A percentile compares a stretch with the other conserved stretches of the same genome.
phyloP scores from a whole-genome alignment of 75 land plant species.

The Ceratopteris richardii region DNA sequence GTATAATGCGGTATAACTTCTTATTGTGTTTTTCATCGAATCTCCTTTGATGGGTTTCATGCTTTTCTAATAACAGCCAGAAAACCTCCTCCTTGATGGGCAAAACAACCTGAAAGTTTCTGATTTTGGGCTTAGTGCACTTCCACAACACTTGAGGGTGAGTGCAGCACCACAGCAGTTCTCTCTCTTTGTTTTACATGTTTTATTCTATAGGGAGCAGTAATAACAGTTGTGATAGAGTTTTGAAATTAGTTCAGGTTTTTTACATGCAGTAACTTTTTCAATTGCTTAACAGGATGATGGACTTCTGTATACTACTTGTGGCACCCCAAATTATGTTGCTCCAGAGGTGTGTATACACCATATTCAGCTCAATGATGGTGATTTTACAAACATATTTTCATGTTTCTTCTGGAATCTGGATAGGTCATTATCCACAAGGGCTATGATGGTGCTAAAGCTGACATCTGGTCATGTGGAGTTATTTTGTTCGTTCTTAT shows the following conservation, averaged over 20 bases:
- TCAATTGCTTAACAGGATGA: constrained; percentile 15
- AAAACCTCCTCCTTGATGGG: constrained; percentile 38
- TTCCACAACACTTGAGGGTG: constrained; percentile 23
- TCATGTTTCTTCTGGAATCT: not conserved
- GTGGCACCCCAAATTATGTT: constrained; percentile 64
- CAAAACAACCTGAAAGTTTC: constrained; percentile 39
- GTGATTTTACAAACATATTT: not conserved
- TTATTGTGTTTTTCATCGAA: not conserved
- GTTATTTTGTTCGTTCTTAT: constrained; percentile 18
- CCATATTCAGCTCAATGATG: not conserved
- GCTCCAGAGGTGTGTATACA: constrained; percentile 42
- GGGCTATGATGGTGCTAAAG: constrained; percentile 19
- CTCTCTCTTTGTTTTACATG: not conserved
- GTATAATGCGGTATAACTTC: not conserved
- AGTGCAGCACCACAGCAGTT: not conserved
- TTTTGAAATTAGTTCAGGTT: not conserved
- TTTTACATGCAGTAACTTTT: not conserved
- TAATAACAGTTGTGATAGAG: not conserved
- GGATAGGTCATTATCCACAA: constrained; percentile 13
- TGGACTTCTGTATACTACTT: constrained; percentile 59
- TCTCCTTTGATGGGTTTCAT: not conserved
- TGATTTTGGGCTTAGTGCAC: constrained; percentile 45
- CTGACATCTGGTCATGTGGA: constrained; percentile 23
- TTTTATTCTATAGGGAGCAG: not conserved
- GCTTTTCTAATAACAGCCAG: constrained; percentile 1